Evolutionary conservation across 495 filamentous ascomycete genomes (phyloP), one percentile per base, ranked within the genome.

Genomic region (Rostrohypoxylon terebratum): DNA sequence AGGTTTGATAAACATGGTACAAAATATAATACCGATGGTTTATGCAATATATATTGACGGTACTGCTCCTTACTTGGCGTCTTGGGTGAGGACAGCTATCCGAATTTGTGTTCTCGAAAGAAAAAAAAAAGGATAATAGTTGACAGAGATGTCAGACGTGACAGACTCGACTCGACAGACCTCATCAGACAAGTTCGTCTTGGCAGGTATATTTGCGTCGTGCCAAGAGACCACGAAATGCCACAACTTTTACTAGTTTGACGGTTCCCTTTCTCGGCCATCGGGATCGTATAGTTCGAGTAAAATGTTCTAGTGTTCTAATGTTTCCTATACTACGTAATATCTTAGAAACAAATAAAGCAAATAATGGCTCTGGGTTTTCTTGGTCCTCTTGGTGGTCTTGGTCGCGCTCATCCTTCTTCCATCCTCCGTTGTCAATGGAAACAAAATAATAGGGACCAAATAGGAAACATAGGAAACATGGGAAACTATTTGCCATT

Each of bases 331-430:
- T 45, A n/a, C n/a, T n/a, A n/a, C n/a, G n/a, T n/a, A 28, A 36
- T 65, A 63, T 75, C 69, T 69, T 54, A 67, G 65, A 76, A 45
- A 45, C 73, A 82, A 77, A 77, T 77, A 75, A 80, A 77, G 78
- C 76, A 82, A 73, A 76, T 76, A 69, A 53, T 66, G 61, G 66
- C 71, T 62, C 54, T 59, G 23, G 23, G 42, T n/a, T 45, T 45
- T 23, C 28, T 28, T 28, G 28, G 28, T 28, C 28, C 33, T 11
- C 25, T 42, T 55, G 54, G 63, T 72, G 23, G 33, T 28, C 38
- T 42, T n/a, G 5, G 38, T 14, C 38, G 38, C 13, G 38, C 38
- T 72, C 51, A 53, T 58, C 67, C 51, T 34, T 58, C 69, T 62
- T 72, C 50, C 36, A 48, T 69, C 38, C 38, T 44, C 33, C 33